Percentiles rank a stretch among this genome's conserved stretches.
Conservation (phyloP, 805 yeast genomes). For the Starmerella apicola region DNA sequence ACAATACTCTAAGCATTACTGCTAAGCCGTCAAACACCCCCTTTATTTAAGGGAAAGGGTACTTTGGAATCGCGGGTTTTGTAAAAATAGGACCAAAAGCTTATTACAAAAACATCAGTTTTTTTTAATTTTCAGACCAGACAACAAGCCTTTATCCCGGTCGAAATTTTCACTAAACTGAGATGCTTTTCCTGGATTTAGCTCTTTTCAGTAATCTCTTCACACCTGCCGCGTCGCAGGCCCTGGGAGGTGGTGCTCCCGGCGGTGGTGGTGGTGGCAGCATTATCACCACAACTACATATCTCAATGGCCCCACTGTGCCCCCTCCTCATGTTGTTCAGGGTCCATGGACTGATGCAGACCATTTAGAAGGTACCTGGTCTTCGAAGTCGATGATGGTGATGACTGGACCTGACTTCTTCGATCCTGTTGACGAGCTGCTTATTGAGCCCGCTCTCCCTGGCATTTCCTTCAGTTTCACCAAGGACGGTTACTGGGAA, state of each 20-base stretch:
- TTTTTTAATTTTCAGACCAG: too few relatives aligned
- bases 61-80: too few relatives aligned
- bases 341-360: conserved; percentile 22
- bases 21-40: too few relatives aligned
- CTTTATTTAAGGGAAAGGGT: too few relatives aligned
- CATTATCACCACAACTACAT: conserved; percentile 6
- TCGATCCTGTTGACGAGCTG: conserved; percentile 90
- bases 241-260: conserved; percentile 11
- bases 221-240: too few relatives aligned
- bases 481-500: conserved; percentile 83
- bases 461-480: conserved; percentile 85
- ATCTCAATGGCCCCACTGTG: conserved; percentile 11
- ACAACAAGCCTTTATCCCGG: too few relatives aligned
- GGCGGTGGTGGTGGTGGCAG: conserved; percentile 4
- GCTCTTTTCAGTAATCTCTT: too few relatives aligned
- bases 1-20: too few relatives aligned
- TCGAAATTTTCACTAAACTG: too few relatives aligned
- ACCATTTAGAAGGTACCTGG: conserved; percentile 76
- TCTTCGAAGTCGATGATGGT: conserved; percentile 85
- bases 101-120: too few relatives aligned
- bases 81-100: too few relatives aligned
- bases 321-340: conserved; percentile 11
- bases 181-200: too few relatives aligned
- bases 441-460: conserved; percentile 92
- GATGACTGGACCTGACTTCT: conserved; percentile 87